Evolutionary conservation across 2,329 filamentous ascomycete genomes (phyloP).

Genomic region (Claviceps cyperi): DNA sequence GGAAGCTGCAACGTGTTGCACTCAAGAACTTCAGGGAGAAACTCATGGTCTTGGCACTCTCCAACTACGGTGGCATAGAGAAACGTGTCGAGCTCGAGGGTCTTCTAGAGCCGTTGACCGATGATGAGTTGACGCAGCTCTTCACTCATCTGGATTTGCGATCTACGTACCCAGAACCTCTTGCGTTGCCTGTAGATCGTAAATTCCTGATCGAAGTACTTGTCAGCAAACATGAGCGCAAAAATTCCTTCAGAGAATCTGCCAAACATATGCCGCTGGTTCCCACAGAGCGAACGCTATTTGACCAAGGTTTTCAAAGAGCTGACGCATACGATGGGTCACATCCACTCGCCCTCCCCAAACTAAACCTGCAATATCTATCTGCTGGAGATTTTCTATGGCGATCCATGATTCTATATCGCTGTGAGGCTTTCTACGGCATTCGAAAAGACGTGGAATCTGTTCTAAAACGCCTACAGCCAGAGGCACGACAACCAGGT

Average conservation of each 20-base stretch:
- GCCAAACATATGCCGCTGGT: constrained; percentile 56
- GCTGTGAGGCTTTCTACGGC: constrained; percentile 84
- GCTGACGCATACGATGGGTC: constrained; percentile 83
- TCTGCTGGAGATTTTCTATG: constrained; percentile 95
- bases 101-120: constrained; percentile 58
- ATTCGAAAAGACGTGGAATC: constrained; percentile 85
- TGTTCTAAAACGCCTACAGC: constrained; percentile 63
- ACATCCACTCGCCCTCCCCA: constrained; percentile 76
- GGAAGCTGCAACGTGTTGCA: constrained; percentile 63
- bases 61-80: constrained; percentile 82
- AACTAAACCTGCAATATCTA: constrained; percentile 89
- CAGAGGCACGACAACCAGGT: constrained; percentile 48
- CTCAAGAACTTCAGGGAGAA: constrained; percentile 80
- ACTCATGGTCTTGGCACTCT: constrained; percentile 76
- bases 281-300: constrained; percentile 73
- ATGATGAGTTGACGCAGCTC: constrained; percentile 58
- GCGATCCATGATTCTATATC: constrained; percentile 79
- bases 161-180: constrained; percentile 63
- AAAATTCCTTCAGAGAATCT: constrained; percentile 68
- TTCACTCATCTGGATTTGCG: constrained; percentile 62
- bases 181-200: constrained; percentile 49
- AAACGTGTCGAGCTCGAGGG: constrained; percentile 63
- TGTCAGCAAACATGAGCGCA: constrained; percentile 59
- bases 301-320: constrained; percentile 62
- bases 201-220: constrained; percentile 57